Evolutionary conservation across 768 basidiomycete genomes (phyloP), one percentile per base, ranked within the genome.

Genomic region (Mycena capillaripes): DNA sequence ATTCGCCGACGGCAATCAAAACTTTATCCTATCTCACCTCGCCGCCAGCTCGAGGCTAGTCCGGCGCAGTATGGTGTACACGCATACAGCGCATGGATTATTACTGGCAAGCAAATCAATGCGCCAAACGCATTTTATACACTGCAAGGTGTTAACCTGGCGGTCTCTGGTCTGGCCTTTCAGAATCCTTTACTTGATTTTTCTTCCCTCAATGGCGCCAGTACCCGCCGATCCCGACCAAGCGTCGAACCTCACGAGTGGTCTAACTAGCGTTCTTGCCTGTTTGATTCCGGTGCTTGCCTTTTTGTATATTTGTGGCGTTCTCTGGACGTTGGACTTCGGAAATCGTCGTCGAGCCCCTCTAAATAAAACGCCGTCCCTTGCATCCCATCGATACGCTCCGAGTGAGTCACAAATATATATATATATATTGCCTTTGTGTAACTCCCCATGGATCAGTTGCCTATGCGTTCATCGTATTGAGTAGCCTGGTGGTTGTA

Each of bases 281-380:
- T 84, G 83, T 52, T 71, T 83, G 14, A 76, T 80, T 6, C 79
- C 82, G 0, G 78, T 84, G 76, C 72, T 86, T 30, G 83, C 76
- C 11, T 72, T 88, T 29, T 80, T 86, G 27, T 92, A 91, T 77
- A 81, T 90, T 68, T 86, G 84, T 21, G 83, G 83, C 14, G 75
- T 92, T 34, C 87, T 88, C 23, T 85, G 88, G 83, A 82, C 85
- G 10, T 86, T 87, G 73, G 84, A 86, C 21, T 85, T 86, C 70
- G 84, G 86, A 0, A 81, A 80, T 27, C 84, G 81, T 50, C 83
- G 87, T 61, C 89, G 87, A 32, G 83, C 82, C 52, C 84, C 87
- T 1, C 74, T 89, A 65, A 89, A 89, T 73, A 91, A 90, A 76
- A 76, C 81, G 14, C 86, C 86, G 50, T 86, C 89, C 3, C 78